phyloP scores from a whole-genome alignment of 805 yeast genomes.

The Tanozyma kutaoensis region DNA sequence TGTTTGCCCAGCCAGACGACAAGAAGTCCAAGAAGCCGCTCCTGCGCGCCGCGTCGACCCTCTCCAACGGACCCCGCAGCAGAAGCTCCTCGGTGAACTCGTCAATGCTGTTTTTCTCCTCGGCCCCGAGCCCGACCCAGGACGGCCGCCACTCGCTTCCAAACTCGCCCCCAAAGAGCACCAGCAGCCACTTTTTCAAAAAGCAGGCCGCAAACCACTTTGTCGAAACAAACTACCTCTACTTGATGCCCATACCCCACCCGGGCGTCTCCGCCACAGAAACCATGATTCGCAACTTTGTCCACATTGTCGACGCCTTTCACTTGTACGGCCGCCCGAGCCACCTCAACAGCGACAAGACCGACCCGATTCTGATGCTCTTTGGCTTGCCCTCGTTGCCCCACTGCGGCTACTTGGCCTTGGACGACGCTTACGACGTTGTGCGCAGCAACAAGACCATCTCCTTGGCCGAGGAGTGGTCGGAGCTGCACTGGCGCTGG shows the following conservation, averaged over 20 bases:
- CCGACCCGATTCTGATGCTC: conserved; percentile 48
- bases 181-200: conserved; percentile 11
- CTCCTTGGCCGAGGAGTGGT: conserved; percentile 13
- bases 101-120: no score
- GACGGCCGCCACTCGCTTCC: no score
- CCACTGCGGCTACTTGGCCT: conserved; percentile 40
- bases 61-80: no score
- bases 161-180: not conserved
- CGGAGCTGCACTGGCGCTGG: conserved; percentile 13
- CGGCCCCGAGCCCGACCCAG: no score
- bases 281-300: conserved; percentile 55
- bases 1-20: conserved; percentile 10
- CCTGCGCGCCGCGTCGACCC: no score
- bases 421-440: conserved; percentile 11
- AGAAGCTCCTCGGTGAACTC: conserved; percentile 12
- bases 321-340: conserved; percentile 65
- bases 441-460: conserved; percentile 7
- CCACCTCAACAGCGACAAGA: conserved; percentile 61
- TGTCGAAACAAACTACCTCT: conserved; percentile 29
- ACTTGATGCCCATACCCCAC: conserved; percentile 62
- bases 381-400: conserved; percentile 72
- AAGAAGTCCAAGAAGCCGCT: no score
- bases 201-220: conserved; percentile 13
- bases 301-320: conserved; percentile 62
- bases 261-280: conserved; percentile 62